These are phyloP conservation scores for Podospora pseudopauciseta DNA, from an alignment of 495 filamentous ascomycete species.

Conservation along the genomic window DNA sequence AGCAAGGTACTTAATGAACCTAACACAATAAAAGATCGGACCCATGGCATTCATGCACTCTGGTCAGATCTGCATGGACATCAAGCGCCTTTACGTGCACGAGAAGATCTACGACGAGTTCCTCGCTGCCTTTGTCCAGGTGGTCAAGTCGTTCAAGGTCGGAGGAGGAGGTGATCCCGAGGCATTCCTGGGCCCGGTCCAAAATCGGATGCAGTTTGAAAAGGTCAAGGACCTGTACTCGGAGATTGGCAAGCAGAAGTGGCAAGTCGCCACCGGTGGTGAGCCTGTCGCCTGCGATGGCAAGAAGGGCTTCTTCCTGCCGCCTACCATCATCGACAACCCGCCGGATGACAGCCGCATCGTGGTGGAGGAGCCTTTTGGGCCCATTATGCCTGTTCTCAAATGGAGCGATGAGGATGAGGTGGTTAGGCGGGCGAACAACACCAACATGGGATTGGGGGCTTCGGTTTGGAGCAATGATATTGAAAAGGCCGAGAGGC, in stretches of 20 bases:
- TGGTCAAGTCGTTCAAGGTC: conserved; percentile 49
- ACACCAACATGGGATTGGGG: conserved; percentile 48
- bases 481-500: conserved; percentile 42
- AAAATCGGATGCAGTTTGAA: conserved; percentile 58
- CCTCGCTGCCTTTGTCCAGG: conserved; percentile 48
- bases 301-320: conserved; percentile 40
- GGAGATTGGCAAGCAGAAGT: conserved; percentile 38
- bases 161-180: conserved; percentile 30
- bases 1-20: background rate
- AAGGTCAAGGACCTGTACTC: conserved; percentile 44
- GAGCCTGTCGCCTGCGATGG: conserved; percentile 8
- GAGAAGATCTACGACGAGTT: conserved; percentile 61
- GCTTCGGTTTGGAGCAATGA: conserved; percentile 53
- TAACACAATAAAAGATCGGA: conserved; percentile 30
- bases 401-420: conserved; percentile 53
- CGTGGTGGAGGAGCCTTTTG: conserved; percentile 46
- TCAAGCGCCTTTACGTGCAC: conserved; percentile 67
- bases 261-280: conserved; percentile 37
- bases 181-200: conserved; percentile 51
- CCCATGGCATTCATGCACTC: conserved; percentile 54
- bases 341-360: conserved; percentile 40
- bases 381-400: conserved; percentile 55
- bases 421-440: conserved; percentile 53
- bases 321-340: conserved; percentile 44
- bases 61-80: conserved; percentile 49